Conservation (phyloP, 1,284 basidiomycete genomes). For the Boletus smithii region DNA sequence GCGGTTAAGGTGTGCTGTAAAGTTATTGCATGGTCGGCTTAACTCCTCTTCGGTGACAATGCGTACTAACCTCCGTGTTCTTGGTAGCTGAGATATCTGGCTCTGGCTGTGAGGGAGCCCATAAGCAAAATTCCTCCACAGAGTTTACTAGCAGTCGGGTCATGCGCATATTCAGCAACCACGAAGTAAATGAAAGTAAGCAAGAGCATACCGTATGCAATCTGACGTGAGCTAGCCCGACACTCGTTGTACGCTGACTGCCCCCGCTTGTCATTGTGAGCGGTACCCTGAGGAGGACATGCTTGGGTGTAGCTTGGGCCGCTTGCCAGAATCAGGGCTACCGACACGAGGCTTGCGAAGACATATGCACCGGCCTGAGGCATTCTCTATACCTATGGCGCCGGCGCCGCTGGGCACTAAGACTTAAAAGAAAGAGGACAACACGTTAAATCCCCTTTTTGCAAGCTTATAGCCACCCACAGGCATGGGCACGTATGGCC, state of each 20-base stretch:
- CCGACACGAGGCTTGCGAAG: constrained; percentile 22
- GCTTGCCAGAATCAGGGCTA: constrained; percentile 23
- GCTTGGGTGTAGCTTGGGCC: constrained; percentile 39
- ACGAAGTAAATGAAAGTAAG: not conserved
- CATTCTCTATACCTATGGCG: constrained; percentile 20
- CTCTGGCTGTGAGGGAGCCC: constrained; percentile 55
- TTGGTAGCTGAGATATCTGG: constrained; percentile 56
- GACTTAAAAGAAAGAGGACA: constrained; percentile 10
- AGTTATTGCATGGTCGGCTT: constrained; percentile 13
- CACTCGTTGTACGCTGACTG: constrained; percentile 69
- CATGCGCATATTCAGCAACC: constrained; percentile 2
- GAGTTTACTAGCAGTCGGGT: constrained; percentile 49
- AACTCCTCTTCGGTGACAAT: constrained; percentile 10
- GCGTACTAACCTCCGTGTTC: constrained; percentile 48
- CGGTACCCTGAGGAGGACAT: constrained; percentile 30
- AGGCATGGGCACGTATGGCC: constrained; percentile 20
- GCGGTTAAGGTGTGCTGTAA: constrained; percentile 59
- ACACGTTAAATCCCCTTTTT: not conserved
- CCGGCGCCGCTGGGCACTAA: constrained; percentile 5
- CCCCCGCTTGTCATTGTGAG: constrained; percentile 49
- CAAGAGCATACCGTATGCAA: constrained; percentile 50
- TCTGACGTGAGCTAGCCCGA: constrained; percentile 63
- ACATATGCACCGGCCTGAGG: constrained; percentile 11
- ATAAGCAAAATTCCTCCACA: constrained; percentile 58
- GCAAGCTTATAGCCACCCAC: constrained; percentile 25